phyloP scores from a whole-genome alignment of 345 rosid species.

The Brassica cretica region DNA sequence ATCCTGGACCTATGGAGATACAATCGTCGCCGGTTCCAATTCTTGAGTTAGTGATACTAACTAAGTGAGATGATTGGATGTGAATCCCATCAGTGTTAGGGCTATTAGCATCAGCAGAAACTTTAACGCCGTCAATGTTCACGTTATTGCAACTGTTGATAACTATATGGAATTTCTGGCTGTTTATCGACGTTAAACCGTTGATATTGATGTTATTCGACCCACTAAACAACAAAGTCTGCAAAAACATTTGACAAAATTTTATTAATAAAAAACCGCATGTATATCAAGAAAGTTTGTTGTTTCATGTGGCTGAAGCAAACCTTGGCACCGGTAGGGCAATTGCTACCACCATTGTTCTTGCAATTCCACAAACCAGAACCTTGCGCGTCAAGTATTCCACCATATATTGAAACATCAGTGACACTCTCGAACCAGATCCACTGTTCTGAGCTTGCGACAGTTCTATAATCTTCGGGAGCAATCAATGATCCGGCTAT shows the following conservation, averaged over 20 bases:
- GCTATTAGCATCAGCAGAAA: slow-evolving; percentile 56
- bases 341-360: slow-evolving; percentile 39
- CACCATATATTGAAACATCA: slow-evolving; percentile 60
- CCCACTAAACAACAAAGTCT: slow-evolving; percentile 55
- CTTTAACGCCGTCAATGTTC: slow-evolving; percentile 48
- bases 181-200: slow-evolving; percentile 62
- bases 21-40: slow-evolving; percentile 87
- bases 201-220: slow-evolving; percentile 55
- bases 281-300: neutral
- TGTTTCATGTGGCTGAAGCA: slow-evolving; percentile 14
- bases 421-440: slow-evolving; percentile 48
- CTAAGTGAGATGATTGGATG: slow-evolving; percentile 48
- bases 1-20: slow-evolving; percentile 77
- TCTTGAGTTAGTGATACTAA: slow-evolving; percentile 54
- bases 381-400: slow-evolving; percentile 63
- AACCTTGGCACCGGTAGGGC: slow-evolving; percentile 75
- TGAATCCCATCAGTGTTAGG: slow-evolving; percentile 93
- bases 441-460: slow-evolving; percentile 49
- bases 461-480: slow-evolving; percentile 49
- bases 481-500: slow-evolving; percentile 72
- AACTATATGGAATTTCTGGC: slow-evolving; percentile 69
- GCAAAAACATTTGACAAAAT: slow-evolving; percentile 16
- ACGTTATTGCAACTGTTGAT: slow-evolving; percentile 54
- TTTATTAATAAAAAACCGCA: neutral
- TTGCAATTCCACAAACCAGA: slow-evolving; percentile 68